Percentiles rank a stretch among this genome's conserved stretches.
Evolutionary conservation across 2,329 filamentous ascomycete genomes (phyloP).

Genomic region (Penicillium crustosum): DNA sequence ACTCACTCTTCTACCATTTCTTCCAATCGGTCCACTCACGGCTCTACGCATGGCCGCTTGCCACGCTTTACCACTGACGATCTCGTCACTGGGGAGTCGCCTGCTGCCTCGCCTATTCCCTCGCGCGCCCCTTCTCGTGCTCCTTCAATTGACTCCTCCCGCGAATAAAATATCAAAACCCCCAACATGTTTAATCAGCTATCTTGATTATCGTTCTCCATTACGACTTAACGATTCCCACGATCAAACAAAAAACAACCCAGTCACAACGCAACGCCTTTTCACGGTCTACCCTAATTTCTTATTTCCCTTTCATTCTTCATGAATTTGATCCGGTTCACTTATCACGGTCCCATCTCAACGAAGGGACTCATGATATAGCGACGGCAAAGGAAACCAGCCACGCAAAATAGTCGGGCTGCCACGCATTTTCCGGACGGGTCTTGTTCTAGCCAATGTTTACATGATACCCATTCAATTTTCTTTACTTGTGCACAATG

Average conservation of each 20-base stretch:
- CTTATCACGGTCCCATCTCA: background rate
- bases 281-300: conserved; percentile 1
- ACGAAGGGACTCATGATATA: conserved; percentile 4
- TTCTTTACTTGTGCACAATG: background rate
- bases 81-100: conserved; percentile 23
- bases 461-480: conserved; percentile 12
- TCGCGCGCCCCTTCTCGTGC: conserved; percentile 22
- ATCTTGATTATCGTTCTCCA: conserved; percentile 4
- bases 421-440: conserved; percentile 1
- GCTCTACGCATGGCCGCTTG: conserved; percentile 17
- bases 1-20: conserved; percentile 34
- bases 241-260: conserved; percentile 6
- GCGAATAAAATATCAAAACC: conserved; percentile 14
- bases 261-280: background rate
- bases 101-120: conserved; percentile 18
- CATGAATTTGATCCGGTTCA: background rate
- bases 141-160: conserved; percentile 19
- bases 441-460: conserved; percentile 5
- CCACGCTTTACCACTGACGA: conserved; percentile 37
- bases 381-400: background rate
- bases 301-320: background rate
- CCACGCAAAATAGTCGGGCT: background rate
- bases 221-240: conserved; percentile 9
- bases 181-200: background rate
- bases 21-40: conserved; percentile 19